phyloP scores from a whole-genome alignment of 306 rosid species.

The Astragalus glycyphyllos region DNA sequence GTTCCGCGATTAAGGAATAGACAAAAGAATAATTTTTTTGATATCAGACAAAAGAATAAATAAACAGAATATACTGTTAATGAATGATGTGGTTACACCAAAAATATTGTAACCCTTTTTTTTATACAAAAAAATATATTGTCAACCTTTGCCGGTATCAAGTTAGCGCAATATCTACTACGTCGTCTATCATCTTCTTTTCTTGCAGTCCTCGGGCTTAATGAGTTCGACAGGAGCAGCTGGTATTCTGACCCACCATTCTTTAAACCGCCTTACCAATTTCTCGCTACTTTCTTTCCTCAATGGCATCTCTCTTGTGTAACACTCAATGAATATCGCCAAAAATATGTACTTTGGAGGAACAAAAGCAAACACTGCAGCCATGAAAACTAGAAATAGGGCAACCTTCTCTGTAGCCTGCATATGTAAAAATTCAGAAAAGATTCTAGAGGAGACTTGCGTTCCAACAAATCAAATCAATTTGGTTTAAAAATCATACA shows the following conservation, averaged over 20 bases:
- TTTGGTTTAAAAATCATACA: conserved; percentile 16
- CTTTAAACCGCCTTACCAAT: conserved; percentile 71
- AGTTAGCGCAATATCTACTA: not conserved
- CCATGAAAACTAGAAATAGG: conserved; percentile 59
- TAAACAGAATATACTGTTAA: conserved; percentile 7
- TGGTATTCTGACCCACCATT: conserved; percentile 98
- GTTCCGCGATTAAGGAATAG: not conserved
- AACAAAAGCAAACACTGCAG: conserved; percentile 70
- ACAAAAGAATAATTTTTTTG: conserved; percentile 18
- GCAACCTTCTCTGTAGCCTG: conserved; percentile 89
- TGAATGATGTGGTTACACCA: conserved; percentile 21
- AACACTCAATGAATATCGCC: conserved; percentile 64
- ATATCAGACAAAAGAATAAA: conserved; percentile 13
- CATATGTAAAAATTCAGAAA: conserved; percentile 21
- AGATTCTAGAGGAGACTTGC: conserved; percentile 9
- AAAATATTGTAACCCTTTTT: not conserved
- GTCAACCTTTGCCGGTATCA: conserved; percentile 10
- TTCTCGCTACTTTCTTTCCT: conserved; percentile 75
- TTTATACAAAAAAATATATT: too few relatives aligned
- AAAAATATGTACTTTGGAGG: conserved; percentile 61
- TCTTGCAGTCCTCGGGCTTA: conserved; percentile 68
- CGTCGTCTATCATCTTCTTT: conserved; percentile 55
- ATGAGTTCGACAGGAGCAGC: conserved; percentile 91
- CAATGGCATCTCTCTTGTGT: conserved; percentile 83
- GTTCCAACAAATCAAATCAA: conserved; percentile 10